phyloP scores from a whole-genome alignment of 306 rosid species.

The Castanea sativa region DNA sequence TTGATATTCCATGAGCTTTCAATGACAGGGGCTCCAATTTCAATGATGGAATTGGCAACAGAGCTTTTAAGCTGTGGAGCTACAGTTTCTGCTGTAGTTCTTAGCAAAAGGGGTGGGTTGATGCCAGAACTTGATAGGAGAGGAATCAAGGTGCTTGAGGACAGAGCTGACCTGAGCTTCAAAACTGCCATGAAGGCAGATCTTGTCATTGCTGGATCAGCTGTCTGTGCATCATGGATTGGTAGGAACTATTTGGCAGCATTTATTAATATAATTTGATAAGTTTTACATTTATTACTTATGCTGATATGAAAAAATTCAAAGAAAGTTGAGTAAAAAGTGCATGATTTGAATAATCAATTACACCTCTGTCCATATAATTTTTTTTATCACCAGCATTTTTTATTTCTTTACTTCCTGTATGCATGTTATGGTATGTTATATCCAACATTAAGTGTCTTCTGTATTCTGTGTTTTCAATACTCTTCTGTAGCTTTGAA shows the following conservation, averaged over 20 bases:
- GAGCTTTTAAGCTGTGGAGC: conserved; percentile 89
- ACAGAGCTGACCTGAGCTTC: conserved; percentile 68
- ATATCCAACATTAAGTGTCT: neutral
- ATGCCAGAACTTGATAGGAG: conserved; percentile 83
- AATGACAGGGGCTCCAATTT: conserved; percentile 95
- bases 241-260: conserved; percentile 48
- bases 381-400: neutral
- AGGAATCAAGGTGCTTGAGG: conserved; percentile 78
- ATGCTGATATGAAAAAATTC: neutral
- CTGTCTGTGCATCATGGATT: conserved; percentile 91
- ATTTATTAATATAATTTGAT: neutral
- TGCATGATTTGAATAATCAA: neutral
- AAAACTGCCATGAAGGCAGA: conserved; percentile 71
- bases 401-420: conserved; percentile 1
- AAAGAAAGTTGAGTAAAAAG: neutral
- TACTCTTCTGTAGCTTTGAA: conserved; percentile 11
- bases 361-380: neutral
- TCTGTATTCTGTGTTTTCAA: neutral
- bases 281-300: conserved; percentile 2
- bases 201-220: conserved; percentile 88
- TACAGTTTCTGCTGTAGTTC: conserved; percentile 78
- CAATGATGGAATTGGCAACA: conserved; percentile 94
- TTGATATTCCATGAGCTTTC: conserved; percentile 88
- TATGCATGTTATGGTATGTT: neutral
- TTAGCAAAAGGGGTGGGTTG: conserved; percentile 90